These are phyloP conservation scores for Cordyceps farinosa DNA, from an alignment of 2,329 filamentous ascomycete genomes.

Conservation along the genomic window DNA sequence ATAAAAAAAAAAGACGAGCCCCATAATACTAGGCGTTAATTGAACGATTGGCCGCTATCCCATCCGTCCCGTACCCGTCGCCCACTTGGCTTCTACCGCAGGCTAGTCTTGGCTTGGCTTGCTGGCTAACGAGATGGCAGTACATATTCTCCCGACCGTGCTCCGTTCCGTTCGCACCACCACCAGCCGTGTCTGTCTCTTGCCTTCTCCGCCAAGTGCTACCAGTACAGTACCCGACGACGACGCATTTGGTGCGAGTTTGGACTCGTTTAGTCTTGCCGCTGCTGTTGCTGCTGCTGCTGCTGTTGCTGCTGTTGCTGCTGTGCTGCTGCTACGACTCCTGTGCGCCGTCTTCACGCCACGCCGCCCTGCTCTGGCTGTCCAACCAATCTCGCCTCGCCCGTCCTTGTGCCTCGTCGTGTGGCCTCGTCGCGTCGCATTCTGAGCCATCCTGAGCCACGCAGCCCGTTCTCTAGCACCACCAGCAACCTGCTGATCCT, in stretches of 20 bases:
- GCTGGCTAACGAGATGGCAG: slow-evolving; percentile 13
- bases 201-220: neutral
- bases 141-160: slow-evolving; percentile 15
- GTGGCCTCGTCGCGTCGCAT: neutral
- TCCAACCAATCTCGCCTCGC: neutral
- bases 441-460: slow-evolving; percentile 3
- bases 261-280: neutral
- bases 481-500: neutral
- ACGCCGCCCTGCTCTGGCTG: neutral
- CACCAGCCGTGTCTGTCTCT: slow-evolving; percentile 10
- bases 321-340: neutral
- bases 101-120: slow-evolving; percentile 12
- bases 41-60: slow-evolving; percentile 15
- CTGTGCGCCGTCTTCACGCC: neutral
- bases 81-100: slow-evolving; percentile 13
- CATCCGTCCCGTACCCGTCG: slow-evolving; percentile 16
- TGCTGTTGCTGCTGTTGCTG: neutral
- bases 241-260: too few species aligned
- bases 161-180: slow-evolving; percentile 12
- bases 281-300: neutral
- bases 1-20: neutral
- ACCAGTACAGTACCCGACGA: neutral
- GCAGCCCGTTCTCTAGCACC: neutral
- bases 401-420: neutral
- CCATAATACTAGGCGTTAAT: slow-evolving; percentile 1